A percentile compares a stretch with the other conserved stretches of the same genome.
Evolutionary conservation across 2,329 filamentous ascomycete species (phyloP).

Genomic region (Sporothrix protearum): DNA sequence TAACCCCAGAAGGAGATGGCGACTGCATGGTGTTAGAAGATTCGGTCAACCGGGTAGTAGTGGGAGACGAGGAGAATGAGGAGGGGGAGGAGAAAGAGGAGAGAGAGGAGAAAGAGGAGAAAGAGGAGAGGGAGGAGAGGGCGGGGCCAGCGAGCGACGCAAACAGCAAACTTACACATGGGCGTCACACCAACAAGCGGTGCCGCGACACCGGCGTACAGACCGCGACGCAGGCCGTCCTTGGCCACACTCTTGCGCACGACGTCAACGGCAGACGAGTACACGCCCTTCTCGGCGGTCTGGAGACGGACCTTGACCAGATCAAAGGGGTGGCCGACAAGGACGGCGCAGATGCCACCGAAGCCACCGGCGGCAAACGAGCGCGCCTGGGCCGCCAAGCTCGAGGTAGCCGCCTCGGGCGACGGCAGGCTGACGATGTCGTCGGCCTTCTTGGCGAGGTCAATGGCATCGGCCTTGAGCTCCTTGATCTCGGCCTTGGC

Average conservation of each 20-base stretch:
- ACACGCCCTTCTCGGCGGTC: conserved; percentile 91
- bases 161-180: conserved; percentile 72
- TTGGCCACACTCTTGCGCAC: conserved; percentile 82
- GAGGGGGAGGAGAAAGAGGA: too few relatives aligned
- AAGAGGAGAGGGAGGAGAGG: not conserved
- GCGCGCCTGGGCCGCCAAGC: conserved; percentile 56
- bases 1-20: conserved; percentile 80
- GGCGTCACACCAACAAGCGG: conserved; percentile 93
- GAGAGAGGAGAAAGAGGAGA: not conserved
- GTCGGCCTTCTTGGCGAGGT: conserved; percentile 18
- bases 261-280: conserved; percentile 85
- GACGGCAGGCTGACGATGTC: conserved; percentile 34
- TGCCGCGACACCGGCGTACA: conserved; percentile 96
- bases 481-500: conserved; percentile 44
- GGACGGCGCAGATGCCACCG: conserved; percentile 86
- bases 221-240: conserved; percentile 73
- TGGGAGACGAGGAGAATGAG: too few relatives aligned
- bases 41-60: too few relatives aligned
- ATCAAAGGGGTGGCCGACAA: conserved; percentile 96
- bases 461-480: conserved; percentile 39
- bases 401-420: conserved; percentile 33
- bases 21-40: conserved; percentile 42
- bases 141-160: conserved; percentile 4
- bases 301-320: conserved; percentile 96
- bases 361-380: conserved; percentile 88